These are phyloP conservation scores for Phragmites australis DNA, from an alignment of 176 grass and related monocot species.

Conservation along the genomic window DNA sequence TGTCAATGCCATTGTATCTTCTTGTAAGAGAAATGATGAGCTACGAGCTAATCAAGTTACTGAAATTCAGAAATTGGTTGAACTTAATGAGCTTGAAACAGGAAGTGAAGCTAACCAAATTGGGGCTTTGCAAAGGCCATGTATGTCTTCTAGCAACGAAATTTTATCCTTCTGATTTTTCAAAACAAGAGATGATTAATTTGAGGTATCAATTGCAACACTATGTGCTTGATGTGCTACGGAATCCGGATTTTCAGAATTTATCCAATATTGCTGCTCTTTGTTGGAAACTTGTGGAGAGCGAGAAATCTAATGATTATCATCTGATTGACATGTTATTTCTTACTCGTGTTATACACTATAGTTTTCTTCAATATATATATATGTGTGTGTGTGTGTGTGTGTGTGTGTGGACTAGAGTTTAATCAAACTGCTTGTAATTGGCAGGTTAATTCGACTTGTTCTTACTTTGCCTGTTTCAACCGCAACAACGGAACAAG, in stretches of 20 bases:
- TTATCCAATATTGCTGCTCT: neutral
- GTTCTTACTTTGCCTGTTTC: neutral
- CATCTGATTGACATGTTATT: neutral
- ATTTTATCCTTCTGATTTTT: slow-evolving; percentile 7
- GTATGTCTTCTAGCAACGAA: neutral
- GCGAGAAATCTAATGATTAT: neutral
- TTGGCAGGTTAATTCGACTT: neutral
- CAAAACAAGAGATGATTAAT: neutral
- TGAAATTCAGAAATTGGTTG: too few relatives aligned
- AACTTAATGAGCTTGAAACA: too few relatives aligned
- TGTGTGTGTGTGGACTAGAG: too few relatives aligned
- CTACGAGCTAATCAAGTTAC: too few relatives aligned
- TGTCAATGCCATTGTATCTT: too few relatives aligned
- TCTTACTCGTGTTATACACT: neutral
- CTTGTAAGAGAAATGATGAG: too few relatives aligned
- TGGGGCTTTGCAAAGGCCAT: too few relatives aligned
- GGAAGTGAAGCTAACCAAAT: too few relatives aligned
- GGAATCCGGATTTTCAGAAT: neutral
- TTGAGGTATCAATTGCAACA: neutral
- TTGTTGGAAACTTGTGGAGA: neutral
- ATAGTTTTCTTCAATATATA: neutral
- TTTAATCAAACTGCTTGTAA: too few relatives aligned
- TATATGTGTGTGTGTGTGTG: too few relatives aligned
- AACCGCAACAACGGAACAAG: neutral
- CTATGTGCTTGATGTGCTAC: slow-evolving; percentile 6